Conservation (phyloP, 1,284 basidiomycete genomes). For the Boletus sp. region DNA sequence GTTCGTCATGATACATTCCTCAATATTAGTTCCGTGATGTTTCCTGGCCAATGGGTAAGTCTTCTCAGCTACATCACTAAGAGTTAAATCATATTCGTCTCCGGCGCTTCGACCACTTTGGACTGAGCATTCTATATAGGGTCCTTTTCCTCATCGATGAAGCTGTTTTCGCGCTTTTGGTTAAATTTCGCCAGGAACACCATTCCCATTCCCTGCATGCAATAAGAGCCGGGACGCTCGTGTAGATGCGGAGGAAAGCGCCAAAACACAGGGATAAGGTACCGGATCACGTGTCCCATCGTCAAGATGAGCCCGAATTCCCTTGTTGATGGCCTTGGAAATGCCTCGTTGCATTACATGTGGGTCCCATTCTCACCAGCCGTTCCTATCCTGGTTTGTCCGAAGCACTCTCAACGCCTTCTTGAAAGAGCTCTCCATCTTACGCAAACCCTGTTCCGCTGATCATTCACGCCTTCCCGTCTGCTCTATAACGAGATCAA, state of each 20-base stretch:
- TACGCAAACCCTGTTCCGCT: conserved; percentile 10
- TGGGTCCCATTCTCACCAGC: not conserved
- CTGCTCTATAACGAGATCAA: conserved; percentile 2
- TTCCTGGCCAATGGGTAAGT: conserved; percentile 11
- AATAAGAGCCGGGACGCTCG: not conserved
- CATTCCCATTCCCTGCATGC: not conserved
- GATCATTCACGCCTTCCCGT: conserved; percentile 12
- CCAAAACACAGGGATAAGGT: conserved; percentile 8
- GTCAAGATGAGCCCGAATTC: conserved; percentile 4
- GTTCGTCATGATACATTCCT: conserved; percentile 17
- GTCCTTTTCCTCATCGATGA: conserved; percentile 22
- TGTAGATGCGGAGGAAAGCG: conserved; percentile 1
- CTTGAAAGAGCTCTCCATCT: not conserved
- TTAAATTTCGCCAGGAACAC: conserved; percentile 1
- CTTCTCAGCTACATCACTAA: conserved; percentile 8
- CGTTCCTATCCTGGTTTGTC: conserved; percentile 1
- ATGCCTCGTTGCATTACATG: conserved; percentile 21
- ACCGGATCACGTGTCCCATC: conserved; percentile 3
- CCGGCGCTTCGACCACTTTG: conserved; percentile 10
- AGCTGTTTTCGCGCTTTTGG: conserved; percentile 12
- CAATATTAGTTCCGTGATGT: conserved; percentile 6
- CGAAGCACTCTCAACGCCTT: not conserved
- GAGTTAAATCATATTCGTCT: conserved; percentile 4
- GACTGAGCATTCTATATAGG: conserved; percentile 4
- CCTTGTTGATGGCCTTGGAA: not conserved